Evolutionary conservation across 305 asterid species (phyloP).

Genomic region (Fraxinus nigra): DNA sequence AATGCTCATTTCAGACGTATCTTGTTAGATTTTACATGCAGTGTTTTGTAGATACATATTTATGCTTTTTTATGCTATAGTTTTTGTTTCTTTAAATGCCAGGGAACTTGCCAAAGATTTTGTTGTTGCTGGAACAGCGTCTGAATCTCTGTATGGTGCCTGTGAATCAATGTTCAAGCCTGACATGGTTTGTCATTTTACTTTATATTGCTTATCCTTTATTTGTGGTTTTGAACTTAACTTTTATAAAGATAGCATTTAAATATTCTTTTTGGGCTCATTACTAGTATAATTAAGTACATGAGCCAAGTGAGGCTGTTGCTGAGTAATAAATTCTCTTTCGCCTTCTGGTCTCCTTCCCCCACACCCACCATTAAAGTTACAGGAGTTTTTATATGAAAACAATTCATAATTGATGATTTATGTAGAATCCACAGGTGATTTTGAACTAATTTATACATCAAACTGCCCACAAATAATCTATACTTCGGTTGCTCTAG

Average conservation of each 20-base stretch:
- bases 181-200: slow-evolving; percentile 63
- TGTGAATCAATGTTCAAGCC: slow-evolving; percentile 98
- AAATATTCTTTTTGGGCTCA: background rate
- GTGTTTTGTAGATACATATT: background rate
- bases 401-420: background rate
- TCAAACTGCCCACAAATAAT: background rate
- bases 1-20: background rate
- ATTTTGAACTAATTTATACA: background rate
- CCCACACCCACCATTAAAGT: background rate
- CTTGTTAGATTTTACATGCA: background rate
- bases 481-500: background rate
- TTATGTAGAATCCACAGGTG: background rate
- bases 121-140: slow-evolving; percentile 97
- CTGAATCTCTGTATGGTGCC: slow-evolving; percentile 97
- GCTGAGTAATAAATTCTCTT: background rate
- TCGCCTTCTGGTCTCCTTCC: background rate
- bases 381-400: background rate
- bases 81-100: slow-evolving; percentile 26
- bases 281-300: background rate
- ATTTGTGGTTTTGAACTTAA: background rate
- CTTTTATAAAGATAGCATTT: background rate
- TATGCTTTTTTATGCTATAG: background rate
- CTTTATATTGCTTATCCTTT: slow-evolving; percentile 3
- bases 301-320: background rate
- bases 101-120: slow-evolving; percentile 99